These are phyloP conservation scores for Hyaloscypha bicolor DNA, from an alignment of 495 filamentous ascomycete species.

Conservation along the genomic window DNA sequence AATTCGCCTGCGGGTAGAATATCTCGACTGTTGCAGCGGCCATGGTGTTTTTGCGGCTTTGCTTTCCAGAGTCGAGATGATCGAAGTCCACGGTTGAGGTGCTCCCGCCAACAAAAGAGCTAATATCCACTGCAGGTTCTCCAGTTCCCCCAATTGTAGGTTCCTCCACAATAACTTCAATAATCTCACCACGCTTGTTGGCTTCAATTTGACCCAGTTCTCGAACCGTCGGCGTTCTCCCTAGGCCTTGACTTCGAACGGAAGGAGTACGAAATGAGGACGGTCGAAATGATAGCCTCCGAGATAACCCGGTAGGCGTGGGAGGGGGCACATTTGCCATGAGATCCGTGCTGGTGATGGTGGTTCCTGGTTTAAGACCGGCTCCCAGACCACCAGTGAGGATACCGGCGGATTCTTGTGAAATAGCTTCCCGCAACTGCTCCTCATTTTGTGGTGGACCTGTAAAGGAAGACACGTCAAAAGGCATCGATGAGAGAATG, in stretches of 20 bases:
- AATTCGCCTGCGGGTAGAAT: constrained; percentile 64
- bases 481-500: constrained; percentile 13
- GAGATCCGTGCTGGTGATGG: constrained; percentile 44
- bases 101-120: constrained; percentile 33
- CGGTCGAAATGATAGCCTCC: constrained; percentile 29
- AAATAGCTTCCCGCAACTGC: constrained; percentile 19
- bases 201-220: constrained; percentile 52
- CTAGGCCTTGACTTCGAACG: constrained; percentile 30
- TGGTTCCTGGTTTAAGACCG: constrained; percentile 44
- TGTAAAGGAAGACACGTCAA: constrained; percentile 29
- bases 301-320: constrained; percentile 32
- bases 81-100: constrained; percentile 18
- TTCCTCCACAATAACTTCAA: constrained; percentile 53
- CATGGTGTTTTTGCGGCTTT: constrained; percentile 8
- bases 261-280: constrained; percentile 23
- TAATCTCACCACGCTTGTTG: constrained; percentile 51
- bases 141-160: constrained; percentile 29
- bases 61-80: neutral
- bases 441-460: constrained; percentile 28
- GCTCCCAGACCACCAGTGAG: constrained; percentile 51
- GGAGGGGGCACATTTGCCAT: constrained; percentile 38
- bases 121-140: constrained; percentile 41
- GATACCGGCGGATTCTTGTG: constrained; percentile 43
- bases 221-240: constrained; percentile 39
- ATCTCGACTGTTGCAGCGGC: constrained; percentile 38